Percentiles rank a stretch among this genome's conserved stretches.
These are phyloP conservation scores for Daldinia concentrica DNA, from an alignment of 495 filamentous ascomycete genomes.

Conservation along the genomic window DNA sequence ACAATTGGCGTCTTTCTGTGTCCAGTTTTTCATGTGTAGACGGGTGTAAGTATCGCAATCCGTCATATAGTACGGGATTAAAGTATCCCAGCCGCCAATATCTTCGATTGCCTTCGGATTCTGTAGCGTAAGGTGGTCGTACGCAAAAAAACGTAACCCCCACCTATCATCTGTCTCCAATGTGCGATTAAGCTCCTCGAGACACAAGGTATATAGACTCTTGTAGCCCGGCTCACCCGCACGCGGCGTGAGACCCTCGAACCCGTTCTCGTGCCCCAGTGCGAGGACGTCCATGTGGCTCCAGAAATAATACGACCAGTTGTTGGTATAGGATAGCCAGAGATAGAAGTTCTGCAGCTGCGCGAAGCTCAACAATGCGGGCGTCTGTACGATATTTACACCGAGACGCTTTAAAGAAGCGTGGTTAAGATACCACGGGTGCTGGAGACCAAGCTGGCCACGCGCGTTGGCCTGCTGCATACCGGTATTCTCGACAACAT, in stretches of 20 bases:
- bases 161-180: slow-evolving; percentile 50
- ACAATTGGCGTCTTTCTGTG: slow-evolving; percentile 53
- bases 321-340: slow-evolving; percentile 48
- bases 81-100: slow-evolving; percentile 67
- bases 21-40: slow-evolving; percentile 61
- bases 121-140: slow-evolving; percentile 67
- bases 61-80: slow-evolving; percentile 70
- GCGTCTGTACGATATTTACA: slow-evolving; percentile 66
- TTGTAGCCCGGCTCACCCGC: slow-evolving; percentile 54
- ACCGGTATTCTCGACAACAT: slow-evolving; percentile 71
- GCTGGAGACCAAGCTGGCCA: slow-evolving; percentile 63
- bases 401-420: slow-evolving; percentile 60
- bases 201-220: slow-evolving; percentile 60
- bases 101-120: slow-evolving; percentile 62
- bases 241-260: slow-evolving; percentile 40
- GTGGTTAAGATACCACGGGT: slow-evolving; percentile 71
- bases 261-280: slow-evolving; percentile 55
- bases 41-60: slow-evolving; percentile 69
- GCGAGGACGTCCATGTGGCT: slow-evolving; percentile 64
- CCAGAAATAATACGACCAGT: slow-evolving; percentile 67
- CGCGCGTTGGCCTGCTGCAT: slow-evolving; percentile 64
- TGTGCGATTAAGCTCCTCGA: slow-evolving; percentile 53
- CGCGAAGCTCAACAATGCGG: slow-evolving; percentile 67
- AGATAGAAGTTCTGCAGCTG: slow-evolving; percentile 73
- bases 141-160: slow-evolving; percentile 64